Percentiles rank a stretch among this genome's conserved stretches.
Conservation (phyloP, 2,329 filamentous ascomycete genomes). For the Diaporthe humulicola region DNA sequence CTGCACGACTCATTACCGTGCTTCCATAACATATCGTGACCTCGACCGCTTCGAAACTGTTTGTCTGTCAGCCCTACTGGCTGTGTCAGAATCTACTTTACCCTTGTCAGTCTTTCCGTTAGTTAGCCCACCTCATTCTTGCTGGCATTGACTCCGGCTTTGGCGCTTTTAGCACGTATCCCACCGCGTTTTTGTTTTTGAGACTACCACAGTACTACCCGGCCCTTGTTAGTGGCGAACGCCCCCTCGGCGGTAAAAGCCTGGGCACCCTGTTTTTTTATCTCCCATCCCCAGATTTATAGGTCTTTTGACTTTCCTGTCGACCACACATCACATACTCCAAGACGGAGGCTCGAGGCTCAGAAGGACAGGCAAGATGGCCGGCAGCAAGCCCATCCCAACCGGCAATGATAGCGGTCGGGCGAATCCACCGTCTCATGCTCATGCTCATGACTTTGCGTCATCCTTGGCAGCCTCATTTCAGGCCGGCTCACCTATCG, state of each 20-base stretch:
- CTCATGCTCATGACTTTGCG: constrained; percentile 42
- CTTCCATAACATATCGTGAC: constrained; percentile 23
- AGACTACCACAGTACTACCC: neutral
- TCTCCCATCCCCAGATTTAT: neutral
- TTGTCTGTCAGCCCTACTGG: constrained; percentile 12
- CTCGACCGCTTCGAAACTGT: neutral
- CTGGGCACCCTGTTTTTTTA: constrained; percentile 12
- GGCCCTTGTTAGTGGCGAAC: constrained; percentile 31
- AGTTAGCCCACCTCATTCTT: neutral
- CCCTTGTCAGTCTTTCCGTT: neutral
- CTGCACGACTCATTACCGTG: constrained; percentile 11
- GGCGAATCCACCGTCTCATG: constrained; percentile 20
- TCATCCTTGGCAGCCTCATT: constrained; percentile 62
- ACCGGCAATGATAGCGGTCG: constrained; percentile 11
- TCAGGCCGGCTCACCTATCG: constrained; percentile 73
- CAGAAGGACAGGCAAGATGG: constrained; percentile 24
- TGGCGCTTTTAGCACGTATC: neutral
- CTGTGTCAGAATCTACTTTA: neutral
- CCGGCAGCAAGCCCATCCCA: constrained; percentile 31
- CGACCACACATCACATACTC: neutral
- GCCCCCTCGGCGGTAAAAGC: constrained; percentile 6
- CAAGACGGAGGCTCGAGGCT: neutral
- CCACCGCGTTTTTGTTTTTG: neutral
- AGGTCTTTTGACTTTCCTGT: neutral
- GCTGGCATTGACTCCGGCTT: neutral